Percentiles rank a stretch among this genome's conserved stretches.
Conservation (phyloP, 495 filamentous ascomycete species). For the Penicillium maclennaniae region DNA sequence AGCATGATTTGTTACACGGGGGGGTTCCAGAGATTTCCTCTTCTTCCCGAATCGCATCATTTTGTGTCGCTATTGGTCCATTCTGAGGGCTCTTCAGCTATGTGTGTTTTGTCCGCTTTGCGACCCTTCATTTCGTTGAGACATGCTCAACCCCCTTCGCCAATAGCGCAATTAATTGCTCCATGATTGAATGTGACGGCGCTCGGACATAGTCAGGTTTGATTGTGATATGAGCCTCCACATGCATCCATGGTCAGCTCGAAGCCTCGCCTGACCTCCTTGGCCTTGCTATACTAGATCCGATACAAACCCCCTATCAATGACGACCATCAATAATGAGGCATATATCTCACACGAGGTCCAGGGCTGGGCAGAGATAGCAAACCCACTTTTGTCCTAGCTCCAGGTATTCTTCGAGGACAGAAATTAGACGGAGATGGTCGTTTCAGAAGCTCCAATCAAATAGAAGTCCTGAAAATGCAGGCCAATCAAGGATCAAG, state of each 20-base stretch:
- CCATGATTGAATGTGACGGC: not conserved
- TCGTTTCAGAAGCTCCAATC: not conserved
- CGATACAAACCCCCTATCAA: not conserved
- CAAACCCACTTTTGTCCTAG: not conserved
- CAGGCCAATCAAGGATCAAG: not conserved
- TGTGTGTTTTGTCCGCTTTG: not conserved
- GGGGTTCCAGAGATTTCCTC: not conserved
- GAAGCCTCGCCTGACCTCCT: not conserved
- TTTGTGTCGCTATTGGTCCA: too few relatives aligned
- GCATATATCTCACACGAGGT: not conserved
- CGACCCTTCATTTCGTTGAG: not conserved
- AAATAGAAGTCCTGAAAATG: not conserved
- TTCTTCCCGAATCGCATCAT: not conserved
- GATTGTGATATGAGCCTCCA: not conserved
- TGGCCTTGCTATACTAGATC: not conserved
- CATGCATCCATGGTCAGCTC: not conserved
- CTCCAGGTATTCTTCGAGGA: not conserved
- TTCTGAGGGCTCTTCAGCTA: too few relatives aligned
- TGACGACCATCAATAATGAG: not conserved
- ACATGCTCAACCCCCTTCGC: not conserved
- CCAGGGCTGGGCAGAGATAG: not conserved
- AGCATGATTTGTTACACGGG: not conserved
- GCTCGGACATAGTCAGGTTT: not conserved
- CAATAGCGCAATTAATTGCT: not conserved
- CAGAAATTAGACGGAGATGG: not conserved